Base-by-base conservation (phyloP, 805 yeast species). In the Scheffersomyces amazonensis region DNA sequence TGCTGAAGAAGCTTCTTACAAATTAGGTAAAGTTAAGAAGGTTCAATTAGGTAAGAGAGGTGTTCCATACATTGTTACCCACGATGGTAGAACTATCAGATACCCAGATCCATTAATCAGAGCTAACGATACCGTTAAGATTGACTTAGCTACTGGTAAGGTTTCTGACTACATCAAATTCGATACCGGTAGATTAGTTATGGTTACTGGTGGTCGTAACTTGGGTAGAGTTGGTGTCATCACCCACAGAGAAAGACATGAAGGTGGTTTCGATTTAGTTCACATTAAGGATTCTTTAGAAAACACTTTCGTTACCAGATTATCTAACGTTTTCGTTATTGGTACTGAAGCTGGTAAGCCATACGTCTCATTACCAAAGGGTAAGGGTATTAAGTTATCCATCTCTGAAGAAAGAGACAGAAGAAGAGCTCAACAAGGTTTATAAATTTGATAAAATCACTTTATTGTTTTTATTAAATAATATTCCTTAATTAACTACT, bases 21-120 rank as follows among this genome's bases (percentile, higher is more conserved):
- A 91, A 79, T 85, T 91, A 69, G 97, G 87, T 67, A 91, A 90
- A 80, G 98, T 91, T 62, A 93, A 88, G 86, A 88, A 86, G 74
- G 96, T 91, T 54, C 96, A 88, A 78, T 80, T 90, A 69, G 98
- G 99, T 75, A 93, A 91, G 86, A 88, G 82, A 78, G 96, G 96
- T 69, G 81, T 91, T 63, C 99, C 99, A 67, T 91, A 87, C 85
- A 84, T 87, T 66, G 98, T 91, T 58, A 91, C 99, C 68, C 99
- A 91, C 83, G 99, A 91, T 69, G 98, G 99, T 76, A 90, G 99
- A 83, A 91, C 99, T 69, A 77, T 91, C 80, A 90, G 98, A 77
- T 91, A 90, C 87, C 98, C 98, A 73, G 98, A 91, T 70, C 99
- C 99, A 75, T 73, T 75, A 59, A 82, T 91, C 83, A 91, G 80